Evolutionary conservation across 2,329 filamentous ascomycete genomes (phyloP), one percentile per base, ranked within the genome.

Genomic region (Myotisia sp.): DNA sequence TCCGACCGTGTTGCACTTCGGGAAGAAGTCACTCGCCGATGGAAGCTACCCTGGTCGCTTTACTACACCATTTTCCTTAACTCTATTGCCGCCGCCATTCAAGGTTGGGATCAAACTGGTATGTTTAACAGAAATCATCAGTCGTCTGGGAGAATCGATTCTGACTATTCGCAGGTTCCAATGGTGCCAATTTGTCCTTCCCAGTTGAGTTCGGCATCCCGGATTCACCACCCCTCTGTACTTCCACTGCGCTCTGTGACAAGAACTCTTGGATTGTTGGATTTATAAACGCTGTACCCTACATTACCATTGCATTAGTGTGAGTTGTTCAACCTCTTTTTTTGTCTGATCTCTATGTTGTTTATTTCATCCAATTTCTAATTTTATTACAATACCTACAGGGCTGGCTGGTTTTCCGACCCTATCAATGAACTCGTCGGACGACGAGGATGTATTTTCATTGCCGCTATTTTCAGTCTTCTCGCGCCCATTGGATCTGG

Each of bases 401-500:
- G 63, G 43, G 72, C 73, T 5, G 75, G 71, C 48, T 79, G 75
- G 76, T 54, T 78, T 7, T 76, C 74, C 1, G 76, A 81, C 41
- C 73, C 74, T 0, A 45, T 72, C 10, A 79, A 79, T 45, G 57
- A 69, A 17, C 53, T 56, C 6, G 42, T 74, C 14, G 74, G 73
- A 19, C 72, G 75, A 24, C 68, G 74, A 34, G 71, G 74, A 7
- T 68, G 70, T 28, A 79, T 80, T 41, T 79, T 78, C 49, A 50
- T 76, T 27, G 66, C 67, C 5, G 71, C 69, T 6, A 56, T 76
- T 44, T 75, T 79, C 50, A 77, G 70, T 48, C 59, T 82, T 21
- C 66, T 79, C 50, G 66, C 78, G 1, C 73, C 78, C 1, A 71
- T 85, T 41, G 78, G 75, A 13, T 74, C 70, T 35, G 79, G 65